Evolutionary conservation across 495 filamentous ascomycete species (phyloP).

Genomic region (Emericellopsis terricola): DNA sequence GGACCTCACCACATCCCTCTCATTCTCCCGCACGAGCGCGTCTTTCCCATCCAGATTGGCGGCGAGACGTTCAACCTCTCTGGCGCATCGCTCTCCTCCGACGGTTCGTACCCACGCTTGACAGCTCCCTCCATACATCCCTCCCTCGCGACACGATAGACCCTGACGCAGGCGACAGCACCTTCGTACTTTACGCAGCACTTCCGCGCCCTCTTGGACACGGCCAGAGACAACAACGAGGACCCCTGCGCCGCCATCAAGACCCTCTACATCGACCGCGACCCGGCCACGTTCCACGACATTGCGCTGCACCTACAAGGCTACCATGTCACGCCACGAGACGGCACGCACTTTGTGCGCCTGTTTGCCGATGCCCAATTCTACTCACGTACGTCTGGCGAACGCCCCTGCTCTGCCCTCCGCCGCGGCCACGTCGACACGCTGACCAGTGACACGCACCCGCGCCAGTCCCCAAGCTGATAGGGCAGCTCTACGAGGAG

Average conservation of each 20-base stretch:
- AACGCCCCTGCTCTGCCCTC: not conserved
- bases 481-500: conserved; percentile 85
- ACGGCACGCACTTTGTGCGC: conserved; percentile 73
- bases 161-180: conserved; percentile 36
- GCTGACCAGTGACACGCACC: conserved; percentile 7
- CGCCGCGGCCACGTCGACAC: not conserved
- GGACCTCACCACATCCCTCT: conserved; percentile 38
- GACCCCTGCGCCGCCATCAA: conserved; percentile 26
- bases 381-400: conserved; percentile 47
- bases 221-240: conserved; percentile 36
- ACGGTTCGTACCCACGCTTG: conserved; percentile 48
- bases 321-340: conserved; percentile 71
- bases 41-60: conserved; percentile 91
- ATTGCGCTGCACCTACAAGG: conserved; percentile 88
- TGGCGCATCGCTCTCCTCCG: conserved; percentile 85
- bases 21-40: conserved; percentile 43
- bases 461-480: conserved; percentile 59
- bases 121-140: conserved; percentile 3
- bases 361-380: conserved; percentile 94
- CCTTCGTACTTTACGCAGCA: conserved; percentile 95
- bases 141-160: too few relatives aligned
- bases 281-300: conserved; percentile 76
- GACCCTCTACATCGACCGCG: conserved; percentile 89
- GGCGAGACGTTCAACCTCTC: conserved; percentile 82
- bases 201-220: conserved; percentile 67